Base-by-base conservation (phyloP, 768 basidiomycete species). In the Rhodotorula diobovata region DNA sequence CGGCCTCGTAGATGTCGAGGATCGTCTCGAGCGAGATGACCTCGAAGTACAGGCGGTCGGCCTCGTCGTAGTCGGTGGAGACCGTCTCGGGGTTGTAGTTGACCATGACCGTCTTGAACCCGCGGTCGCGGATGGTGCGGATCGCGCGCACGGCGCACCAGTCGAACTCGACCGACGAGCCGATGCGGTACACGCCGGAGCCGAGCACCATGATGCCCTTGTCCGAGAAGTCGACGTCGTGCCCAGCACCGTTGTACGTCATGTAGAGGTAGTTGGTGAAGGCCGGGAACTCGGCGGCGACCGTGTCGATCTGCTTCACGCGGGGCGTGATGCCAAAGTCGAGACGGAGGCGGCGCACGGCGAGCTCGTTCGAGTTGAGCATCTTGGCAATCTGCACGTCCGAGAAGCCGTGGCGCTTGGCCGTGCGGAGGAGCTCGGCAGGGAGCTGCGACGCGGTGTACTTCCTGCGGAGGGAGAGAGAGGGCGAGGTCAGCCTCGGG, bases 11-110 rank as follows among this genome's bases (percentile, higher is more conserved):
- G 77, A 99, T 94, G 79, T 99, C 95, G 51, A 99, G 84, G 69
- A 99, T 92, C 4, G 93, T 90, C 83, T 99, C 95, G 78, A 97
- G 82, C 76, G 89, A 89, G 84, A 99, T 98, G 80, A 95, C 97
- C 83, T 99, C 96, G 80, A 99, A 99, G 84, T 98, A 99, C 37
- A 99, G 85, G 39, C 94, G 87, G 80, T 99, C 95, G 37, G 95
- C 95, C 79, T 98, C 95, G 82, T 98, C 96, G 81, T 97, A 98
- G 81, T 98, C 95, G 43, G 96, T 97, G 78, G 90, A 93, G 80
- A 99, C 96, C 2, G 96, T 99, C 83, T 98, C 95, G 23, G 95
- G 96, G 81, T 99, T 98, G 82, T 98, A 98, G 83, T 99, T 98
- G 83, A 98, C 90, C 95, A 98, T 99, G 81, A 98, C 87, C 9